Evolutionary conservation across 2,329 filamentous ascomycete species (phyloP).

Genomic region (Epichloe bromicola): DNA sequence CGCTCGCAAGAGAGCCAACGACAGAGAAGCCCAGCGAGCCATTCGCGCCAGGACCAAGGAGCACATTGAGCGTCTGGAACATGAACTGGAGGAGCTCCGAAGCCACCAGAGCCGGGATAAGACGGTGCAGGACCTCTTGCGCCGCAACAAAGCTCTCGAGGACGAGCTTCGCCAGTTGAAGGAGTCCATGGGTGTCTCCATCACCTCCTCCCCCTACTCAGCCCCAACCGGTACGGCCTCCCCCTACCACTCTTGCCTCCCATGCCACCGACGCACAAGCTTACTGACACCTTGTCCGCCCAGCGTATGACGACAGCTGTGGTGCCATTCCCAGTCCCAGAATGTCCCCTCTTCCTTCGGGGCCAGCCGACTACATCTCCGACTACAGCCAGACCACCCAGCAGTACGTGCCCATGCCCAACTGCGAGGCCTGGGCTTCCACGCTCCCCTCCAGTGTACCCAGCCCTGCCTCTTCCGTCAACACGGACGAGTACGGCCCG

Average conservation of each 20-base stretch:
- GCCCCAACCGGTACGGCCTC: conserved; percentile 23
- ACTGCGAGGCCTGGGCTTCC: conserved; percentile 34
- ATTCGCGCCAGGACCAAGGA: conserved; percentile 79
- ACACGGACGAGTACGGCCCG: conserved; percentile 32
- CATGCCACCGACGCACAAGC: conserved; percentile 1
- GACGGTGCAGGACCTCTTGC: conserved; percentile 37
- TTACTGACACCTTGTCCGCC: conserved; percentile 11
- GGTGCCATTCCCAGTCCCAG: conserved; percentile 30
- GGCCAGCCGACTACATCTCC: conserved; percentile 28
- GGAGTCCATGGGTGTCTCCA: conserved; percentile 31
- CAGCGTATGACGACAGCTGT: conserved; percentile 27
- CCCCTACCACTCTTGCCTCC: conserved; percentile 5
- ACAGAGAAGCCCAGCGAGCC: conserved; percentile 77
- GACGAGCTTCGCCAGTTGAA: conserved; percentile 35
- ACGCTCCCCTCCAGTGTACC: conserved; percentile 35
- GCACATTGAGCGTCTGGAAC: conserved; percentile 69
- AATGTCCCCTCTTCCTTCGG: conserved; percentile 30
- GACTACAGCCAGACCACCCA: conserved; percentile 24
- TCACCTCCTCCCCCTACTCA: conserved; percentile 29
- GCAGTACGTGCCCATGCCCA: conserved; percentile 24
- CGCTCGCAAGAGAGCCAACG: conserved; percentile 81
- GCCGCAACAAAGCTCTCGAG: conserved; percentile 40
- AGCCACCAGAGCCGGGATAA: conserved; percentile 34
- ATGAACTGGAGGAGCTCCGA: conserved; percentile 58
- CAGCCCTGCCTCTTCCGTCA: conserved; percentile 37